These are phyloP conservation scores for Schizopora paradoxa DNA, from an alignment of 1,284 basidiomycete species.

Conservation along the genomic window DNA sequence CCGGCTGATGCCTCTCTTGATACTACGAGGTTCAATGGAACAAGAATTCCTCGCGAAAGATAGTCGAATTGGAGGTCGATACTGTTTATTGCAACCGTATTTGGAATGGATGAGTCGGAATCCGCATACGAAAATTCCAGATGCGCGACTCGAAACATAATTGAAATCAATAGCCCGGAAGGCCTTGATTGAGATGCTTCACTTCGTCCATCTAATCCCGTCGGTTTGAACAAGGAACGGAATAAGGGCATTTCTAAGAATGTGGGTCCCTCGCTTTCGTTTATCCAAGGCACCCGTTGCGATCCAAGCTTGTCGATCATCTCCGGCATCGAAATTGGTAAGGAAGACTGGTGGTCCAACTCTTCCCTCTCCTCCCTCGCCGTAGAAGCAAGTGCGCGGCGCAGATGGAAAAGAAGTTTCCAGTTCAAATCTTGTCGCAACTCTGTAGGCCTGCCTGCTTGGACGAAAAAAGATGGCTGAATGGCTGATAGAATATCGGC, in stretches of 20 bases:
- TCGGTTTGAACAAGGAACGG: slow-evolving; percentile 7
- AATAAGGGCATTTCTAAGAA: slow-evolving; percentile 8
- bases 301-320: slow-evolving; percentile 1
- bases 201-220: too few relatives aligned
- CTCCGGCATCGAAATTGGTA: not conserved
- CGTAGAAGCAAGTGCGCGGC: slow-evolving; percentile 42
- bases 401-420: slow-evolving; percentile 68
- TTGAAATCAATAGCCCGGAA: too few relatives aligned
- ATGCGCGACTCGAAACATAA: slow-evolving; percentile 2
- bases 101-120: too few relatives aligned
- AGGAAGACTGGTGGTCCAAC: not conserved
- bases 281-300: slow-evolving; percentile 10
- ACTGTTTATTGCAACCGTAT: too few relatives aligned
- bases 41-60: too few relatives aligned
- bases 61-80: too few relatives aligned
- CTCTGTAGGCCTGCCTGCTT: slow-evolving; percentile 58
- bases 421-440: slow-evolving; percentile 62
- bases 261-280: slow-evolving; percentile 11
- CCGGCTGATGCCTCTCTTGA: too few relatives aligned
- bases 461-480: slow-evolving; percentile 75
- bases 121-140: too few relatives aligned
- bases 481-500: slow-evolving; percentile 73
- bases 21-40: too few relatives aligned
- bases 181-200: too few relatives aligned
- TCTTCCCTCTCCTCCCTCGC: not conserved